Conservation (phyloP, 1,284 basidiomycete species). For the Microstroma glucosiphilum region DNA sequence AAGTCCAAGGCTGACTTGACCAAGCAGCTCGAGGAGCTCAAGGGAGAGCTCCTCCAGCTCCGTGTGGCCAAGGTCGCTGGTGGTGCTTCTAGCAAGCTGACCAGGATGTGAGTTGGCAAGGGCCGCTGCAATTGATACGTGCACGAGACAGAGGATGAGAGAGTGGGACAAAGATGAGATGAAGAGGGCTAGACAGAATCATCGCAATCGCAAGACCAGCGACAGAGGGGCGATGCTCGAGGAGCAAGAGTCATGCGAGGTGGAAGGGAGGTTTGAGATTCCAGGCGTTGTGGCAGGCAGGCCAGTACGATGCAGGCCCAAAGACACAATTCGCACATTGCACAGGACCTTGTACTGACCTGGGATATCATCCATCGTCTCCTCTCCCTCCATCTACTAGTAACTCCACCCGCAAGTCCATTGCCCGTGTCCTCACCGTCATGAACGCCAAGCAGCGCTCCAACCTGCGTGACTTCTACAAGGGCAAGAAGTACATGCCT, state of each 20-base stretch:
- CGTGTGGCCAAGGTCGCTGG: slow-evolving; percentile 98
- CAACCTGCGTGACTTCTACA: slow-evolving; percentile 97
- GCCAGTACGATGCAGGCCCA: neutral
- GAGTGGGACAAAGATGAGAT: neutral
- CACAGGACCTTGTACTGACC: too few relatives aligned
- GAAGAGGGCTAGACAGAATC: neutral
- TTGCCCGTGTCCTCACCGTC: slow-evolving; percentile 95
- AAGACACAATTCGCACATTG: too few relatives aligned
- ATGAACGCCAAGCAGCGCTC: slow-evolving; percentile 97
- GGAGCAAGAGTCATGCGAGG: too few relatives aligned
- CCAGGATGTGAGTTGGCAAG: slow-evolving; percentile 74
- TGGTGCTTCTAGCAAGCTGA: slow-evolving; percentile 90
- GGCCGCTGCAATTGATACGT: neutral
- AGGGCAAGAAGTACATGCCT: slow-evolving; percentile 90
- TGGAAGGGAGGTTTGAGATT: neutral
- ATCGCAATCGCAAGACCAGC: neutral
- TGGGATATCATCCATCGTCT: too few relatives aligned
- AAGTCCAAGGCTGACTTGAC: slow-evolving; percentile 98
- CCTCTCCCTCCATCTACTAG: neutral
- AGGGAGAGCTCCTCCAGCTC: slow-evolving; percentile 80
- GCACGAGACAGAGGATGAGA: neutral
- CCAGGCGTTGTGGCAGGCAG: neutral
- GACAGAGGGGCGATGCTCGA: neutral
- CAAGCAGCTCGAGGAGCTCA: slow-evolving; percentile 90
- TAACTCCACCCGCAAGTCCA: slow-evolving; percentile 93